Evolutionary conservation across 768 basidiomycete species (phyloP).

Genomic region (Coprinellus micaceus): DNA sequence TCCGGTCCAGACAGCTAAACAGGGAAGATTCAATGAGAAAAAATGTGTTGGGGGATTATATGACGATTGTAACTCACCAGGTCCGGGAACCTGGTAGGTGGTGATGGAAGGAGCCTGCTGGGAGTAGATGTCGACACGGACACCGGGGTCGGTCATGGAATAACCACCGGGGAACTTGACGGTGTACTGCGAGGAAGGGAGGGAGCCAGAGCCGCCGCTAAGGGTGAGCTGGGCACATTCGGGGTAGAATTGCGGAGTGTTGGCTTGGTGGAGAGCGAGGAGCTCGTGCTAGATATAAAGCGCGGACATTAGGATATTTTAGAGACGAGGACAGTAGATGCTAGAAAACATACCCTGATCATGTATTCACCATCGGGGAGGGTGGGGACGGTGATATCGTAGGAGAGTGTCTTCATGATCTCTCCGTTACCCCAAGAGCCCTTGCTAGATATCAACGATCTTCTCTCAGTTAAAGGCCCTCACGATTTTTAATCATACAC

Average conservation of each 20-base stretch:
- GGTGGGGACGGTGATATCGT: slow-evolving; percentile 30
- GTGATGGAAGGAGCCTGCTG: slow-evolving; percentile 25
- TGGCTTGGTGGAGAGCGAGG: slow-evolving; percentile 35
- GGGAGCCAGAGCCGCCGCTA: slow-evolving; percentile 32
- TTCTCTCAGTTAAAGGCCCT: no score
- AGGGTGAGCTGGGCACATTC: slow-evolving; percentile 37
- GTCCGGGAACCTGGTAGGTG: slow-evolving; percentile 34
- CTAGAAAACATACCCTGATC: slow-evolving; percentile 31
- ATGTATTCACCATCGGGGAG: slow-evolving; percentile 35
- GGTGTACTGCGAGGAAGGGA: slow-evolving; percentile 28
- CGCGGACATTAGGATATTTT: neutral
- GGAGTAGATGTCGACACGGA: slow-evolving; percentile 37
- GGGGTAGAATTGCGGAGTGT: slow-evolving; percentile 39
- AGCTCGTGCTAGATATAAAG: slow-evolving; percentile 38
- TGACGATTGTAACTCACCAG: no score
- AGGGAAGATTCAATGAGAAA: no score
- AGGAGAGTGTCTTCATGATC: slow-evolving; percentile 25
- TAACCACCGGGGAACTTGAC: slow-evolving; percentile 36
- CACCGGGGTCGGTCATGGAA: slow-evolving; percentile 30
- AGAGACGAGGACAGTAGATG: no score
- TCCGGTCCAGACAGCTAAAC: no score
- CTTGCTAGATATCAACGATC: no score
- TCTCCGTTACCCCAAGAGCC: slow-evolving; percentile 29
- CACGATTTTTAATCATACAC: no score
- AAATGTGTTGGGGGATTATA: no score